Evolutionary conservation across 148 eudicot genomes (phyloP), one percentile per base, ranked within the genome.

Genomic region (Vaccinium darrowii): DNA sequence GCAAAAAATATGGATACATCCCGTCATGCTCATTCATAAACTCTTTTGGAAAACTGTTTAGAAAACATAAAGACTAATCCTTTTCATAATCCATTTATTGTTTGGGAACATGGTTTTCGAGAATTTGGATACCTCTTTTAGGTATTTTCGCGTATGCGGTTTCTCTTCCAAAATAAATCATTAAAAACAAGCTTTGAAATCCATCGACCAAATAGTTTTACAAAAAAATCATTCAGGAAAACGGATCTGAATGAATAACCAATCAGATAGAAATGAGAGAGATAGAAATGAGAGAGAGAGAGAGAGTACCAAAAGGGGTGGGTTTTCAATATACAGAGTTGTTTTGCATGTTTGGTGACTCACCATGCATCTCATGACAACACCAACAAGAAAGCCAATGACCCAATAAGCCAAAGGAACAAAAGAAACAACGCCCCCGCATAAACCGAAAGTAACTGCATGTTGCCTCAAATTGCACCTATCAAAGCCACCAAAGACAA

Each of bases 401-500:
- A 36, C 16, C n/a, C 50, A 15, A 54, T 4, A 30, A 79, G 49
- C 4, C 13, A 80, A 16, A 58, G 8, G 4, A 60, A 57, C 82
- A 72, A 57, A 18, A 11, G 53, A 60, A 80, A 58, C 71, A 80
- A 9, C 82, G 21, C 33, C 25, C 27, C 12, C 8, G 2, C 52
- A 60, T 80, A 80, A 7, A 58, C 10, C 30, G 39, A 8, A 7
- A 80, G 53, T 71, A 58, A 33, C 47, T 1, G 52, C 53, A 72
- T 58, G 25, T 36, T 58, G 12, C 16, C 82, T 16, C 72, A 16
- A n/a, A 80, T 8, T 39, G 51, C 82, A 19, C 72, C 82, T n/a
- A 80, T 80, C 51, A 80, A 10, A 7, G 51, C 82, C 25, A 80
- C 51, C 72, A 80, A 1, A 1, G 82, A 80, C 25, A 57, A 47